These are phyloP conservation scores for Colletotrichum filicis DNA, from an alignment of 2,329 filamentous ascomycete species.

Conservation along the genomic window DNA sequence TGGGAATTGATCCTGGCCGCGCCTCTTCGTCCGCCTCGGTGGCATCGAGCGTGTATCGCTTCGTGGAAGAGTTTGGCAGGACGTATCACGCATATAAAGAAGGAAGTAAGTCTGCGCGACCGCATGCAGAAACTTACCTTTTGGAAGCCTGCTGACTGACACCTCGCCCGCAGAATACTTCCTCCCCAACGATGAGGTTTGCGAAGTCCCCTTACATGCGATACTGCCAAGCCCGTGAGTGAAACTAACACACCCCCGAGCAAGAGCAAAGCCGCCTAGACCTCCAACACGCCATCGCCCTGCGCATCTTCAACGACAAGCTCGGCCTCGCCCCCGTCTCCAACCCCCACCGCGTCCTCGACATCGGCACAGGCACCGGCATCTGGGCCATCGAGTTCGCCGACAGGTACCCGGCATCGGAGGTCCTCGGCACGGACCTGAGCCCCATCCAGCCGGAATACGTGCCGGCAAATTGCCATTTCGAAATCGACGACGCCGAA, in stretches of 20 bases:
- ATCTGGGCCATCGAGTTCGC: conserved; percentile 53
- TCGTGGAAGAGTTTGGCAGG: conserved; percentile 29
- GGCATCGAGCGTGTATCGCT: conserved; percentile 18
- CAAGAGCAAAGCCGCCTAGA: conserved; percentile 54
- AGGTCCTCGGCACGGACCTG: conserved; percentile 50
- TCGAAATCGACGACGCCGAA: conserved; percentile 51
- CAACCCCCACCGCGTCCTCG: conserved; percentile 34
- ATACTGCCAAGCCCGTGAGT: background rate
- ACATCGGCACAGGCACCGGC: conserved; percentile 43
- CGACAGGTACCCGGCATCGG: conserved; percentile 46
- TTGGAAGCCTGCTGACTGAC: background rate
- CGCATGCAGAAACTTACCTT: background rate
- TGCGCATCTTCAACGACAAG: conserved; percentile 22
- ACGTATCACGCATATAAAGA: conserved; percentile 29
- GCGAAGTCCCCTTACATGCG: background rate
- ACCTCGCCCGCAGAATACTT: conserved; percentile 15
- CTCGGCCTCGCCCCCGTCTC: conserved; percentile 19
- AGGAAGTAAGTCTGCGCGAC: conserved; percentile 5
- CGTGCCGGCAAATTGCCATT: conserved; percentile 51
- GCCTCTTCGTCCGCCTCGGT: conserved; percentile 25
- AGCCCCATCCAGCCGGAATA: conserved; percentile 52
- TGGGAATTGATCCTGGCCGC: conserved; percentile 1
- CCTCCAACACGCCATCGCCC: conserved; percentile 49
- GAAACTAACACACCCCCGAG: background rate
- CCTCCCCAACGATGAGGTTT: conserved; percentile 28